These are phyloP conservation scores for Larix sibirica DNA, from an alignment of 83 land plant genomes.

Conservation along the genomic window DNA sequence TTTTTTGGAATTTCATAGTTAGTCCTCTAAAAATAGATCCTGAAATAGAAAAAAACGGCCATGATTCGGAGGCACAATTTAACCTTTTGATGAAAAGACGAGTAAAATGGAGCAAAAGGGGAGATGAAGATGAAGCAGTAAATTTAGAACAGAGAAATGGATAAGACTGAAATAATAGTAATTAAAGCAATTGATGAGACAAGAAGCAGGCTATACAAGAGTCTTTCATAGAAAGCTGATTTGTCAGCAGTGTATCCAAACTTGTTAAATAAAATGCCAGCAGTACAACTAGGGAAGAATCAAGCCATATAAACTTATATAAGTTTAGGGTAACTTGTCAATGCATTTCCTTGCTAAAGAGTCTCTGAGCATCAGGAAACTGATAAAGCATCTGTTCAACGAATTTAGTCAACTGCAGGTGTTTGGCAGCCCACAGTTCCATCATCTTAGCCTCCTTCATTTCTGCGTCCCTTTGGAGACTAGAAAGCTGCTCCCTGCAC, in stretches of 20 bases:
- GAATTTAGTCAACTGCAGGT: constrained; percentile 18
- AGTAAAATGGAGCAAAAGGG: too few relatives aligned
- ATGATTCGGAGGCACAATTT: too few relatives aligned
- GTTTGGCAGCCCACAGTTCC: constrained; percentile 29
- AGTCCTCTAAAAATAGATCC: background rate
- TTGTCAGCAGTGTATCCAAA: background rate
- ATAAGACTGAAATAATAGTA: background rate
- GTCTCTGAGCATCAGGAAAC: constrained; percentile 15
- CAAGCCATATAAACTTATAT: background rate
- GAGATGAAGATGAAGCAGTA: background rate
- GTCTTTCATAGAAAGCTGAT: background rate
- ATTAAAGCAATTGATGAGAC: background rate
- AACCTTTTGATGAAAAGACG: too few relatives aligned
- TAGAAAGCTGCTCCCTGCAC: constrained; percentile 22
- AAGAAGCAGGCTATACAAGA: constrained; percentile 6
- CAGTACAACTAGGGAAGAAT: background rate
- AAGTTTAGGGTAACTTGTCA: background rate
- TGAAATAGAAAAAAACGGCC: too few relatives aligned
- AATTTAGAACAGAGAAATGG: background rate
- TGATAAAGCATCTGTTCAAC: constrained; percentile 23
- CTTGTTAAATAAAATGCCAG: constrained; percentile 11
- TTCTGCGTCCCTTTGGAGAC: constrained; percentile 29
- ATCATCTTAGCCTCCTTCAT: constrained; percentile 27
- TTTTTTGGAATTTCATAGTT: background rate
- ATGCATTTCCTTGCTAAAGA: background rate